Evolutionary conservation across 2,329 filamentous ascomycete species (phyloP).

Genomic region (Colletotrichum filicis): DNA sequence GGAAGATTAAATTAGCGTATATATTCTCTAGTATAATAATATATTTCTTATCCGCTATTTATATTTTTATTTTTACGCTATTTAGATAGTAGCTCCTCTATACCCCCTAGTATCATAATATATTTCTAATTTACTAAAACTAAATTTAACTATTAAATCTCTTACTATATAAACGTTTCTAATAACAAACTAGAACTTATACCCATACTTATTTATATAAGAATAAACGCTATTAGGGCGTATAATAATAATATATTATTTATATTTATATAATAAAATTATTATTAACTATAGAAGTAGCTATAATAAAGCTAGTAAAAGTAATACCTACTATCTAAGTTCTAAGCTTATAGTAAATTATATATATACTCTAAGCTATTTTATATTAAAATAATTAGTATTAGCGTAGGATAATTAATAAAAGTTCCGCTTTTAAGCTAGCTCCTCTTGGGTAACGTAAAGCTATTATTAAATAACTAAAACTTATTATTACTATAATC

Average conservation of each 20-base stretch:
- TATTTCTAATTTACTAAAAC: too few species aligned
- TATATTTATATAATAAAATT: background rate
- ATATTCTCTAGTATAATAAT: too few species aligned
- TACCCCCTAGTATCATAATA: too few species aligned
- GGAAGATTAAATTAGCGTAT: too few species aligned
- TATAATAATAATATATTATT: background rate
- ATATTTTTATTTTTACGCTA: too few species aligned
- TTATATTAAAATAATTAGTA: background rate
- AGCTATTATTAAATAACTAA: background rate
- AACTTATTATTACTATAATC: background rate
- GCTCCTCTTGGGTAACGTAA: background rate
- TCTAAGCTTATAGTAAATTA: background rate
- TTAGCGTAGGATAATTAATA: background rate
- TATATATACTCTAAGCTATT: background rate
- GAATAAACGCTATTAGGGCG: background rate
- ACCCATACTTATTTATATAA: accelerated
- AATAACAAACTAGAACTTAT: too few species aligned
- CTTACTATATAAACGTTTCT: too few species aligned
- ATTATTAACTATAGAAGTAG: background rate
- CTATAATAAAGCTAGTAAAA: background rate
- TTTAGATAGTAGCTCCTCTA: too few species aligned
- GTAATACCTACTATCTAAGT: background rate
- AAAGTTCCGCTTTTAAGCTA: background rate
- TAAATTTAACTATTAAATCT: too few species aligned
- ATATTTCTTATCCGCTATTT: too few species aligned